Conservation (phyloP, 371 early-diverging fungal species). For the Mucor mucedo region DNA sequence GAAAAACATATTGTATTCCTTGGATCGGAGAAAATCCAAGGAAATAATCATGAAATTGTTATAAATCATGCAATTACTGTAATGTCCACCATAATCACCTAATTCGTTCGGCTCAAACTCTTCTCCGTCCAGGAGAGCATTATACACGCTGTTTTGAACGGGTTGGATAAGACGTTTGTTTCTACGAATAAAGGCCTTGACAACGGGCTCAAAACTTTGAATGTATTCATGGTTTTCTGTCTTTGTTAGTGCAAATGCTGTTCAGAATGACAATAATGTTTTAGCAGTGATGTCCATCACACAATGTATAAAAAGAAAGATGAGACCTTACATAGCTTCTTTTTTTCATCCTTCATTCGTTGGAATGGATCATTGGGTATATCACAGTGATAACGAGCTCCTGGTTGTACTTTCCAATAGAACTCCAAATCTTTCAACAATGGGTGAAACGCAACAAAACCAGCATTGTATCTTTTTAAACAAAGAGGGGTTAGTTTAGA, state of each 20-base stretch:
- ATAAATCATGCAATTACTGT: constrained; percentile 80
- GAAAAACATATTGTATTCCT: constrained; percentile 78
- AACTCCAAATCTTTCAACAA: constrained; percentile 40
- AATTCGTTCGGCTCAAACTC: constrained; percentile 12
- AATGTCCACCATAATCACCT: constrained; percentile 55
- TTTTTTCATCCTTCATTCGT: constrained; percentile 32
- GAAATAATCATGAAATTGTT: constrained; percentile 47
- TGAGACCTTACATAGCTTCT: constrained; percentile 69
- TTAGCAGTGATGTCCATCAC: no score
- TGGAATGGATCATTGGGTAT: constrained; percentile 42
- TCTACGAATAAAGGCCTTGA: constrained; percentile 52
- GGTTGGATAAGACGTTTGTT: constrained; percentile 36
- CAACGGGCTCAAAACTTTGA: constrained; percentile 54
- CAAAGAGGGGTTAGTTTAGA: background rate
- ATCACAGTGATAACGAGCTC: constrained; percentile 41
- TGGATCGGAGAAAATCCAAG: constrained; percentile 36
- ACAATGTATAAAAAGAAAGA: background rate
- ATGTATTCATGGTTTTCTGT: constrained; percentile 80
- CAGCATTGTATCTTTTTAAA: constrained; percentile 72
- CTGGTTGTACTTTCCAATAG: constrained; percentile 51
- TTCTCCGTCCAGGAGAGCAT: constrained; percentile 24
- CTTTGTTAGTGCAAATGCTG: constrained; percentile 71
- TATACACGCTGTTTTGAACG: constrained; percentile 25
- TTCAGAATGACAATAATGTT: background rate
- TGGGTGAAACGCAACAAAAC: constrained; percentile 77